Evolutionary conservation across 1,284 basidiomycete genomes (phyloP).

Genomic region (Puccinia polysora): DNA sequence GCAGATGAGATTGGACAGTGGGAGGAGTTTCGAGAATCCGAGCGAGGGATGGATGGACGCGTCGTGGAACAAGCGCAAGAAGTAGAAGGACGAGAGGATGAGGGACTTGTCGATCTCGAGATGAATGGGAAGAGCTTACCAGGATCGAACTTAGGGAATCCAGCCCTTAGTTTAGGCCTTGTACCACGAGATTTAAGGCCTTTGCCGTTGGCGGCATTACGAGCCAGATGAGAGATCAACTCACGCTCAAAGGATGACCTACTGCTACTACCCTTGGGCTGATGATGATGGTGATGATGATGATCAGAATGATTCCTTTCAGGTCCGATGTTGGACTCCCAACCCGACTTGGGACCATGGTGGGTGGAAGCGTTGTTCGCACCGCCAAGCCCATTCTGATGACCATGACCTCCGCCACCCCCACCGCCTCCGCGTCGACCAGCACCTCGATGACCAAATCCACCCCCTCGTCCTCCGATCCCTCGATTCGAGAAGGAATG

Average conservation of each 20-base stretch:
- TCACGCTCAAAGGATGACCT: constrained; percentile 16
- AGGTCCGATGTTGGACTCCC: neutral
- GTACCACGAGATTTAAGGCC: neutral
- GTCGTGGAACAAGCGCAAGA: neutral
- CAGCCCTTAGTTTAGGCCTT: neutral
- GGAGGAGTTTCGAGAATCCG: too few relatives aligned
- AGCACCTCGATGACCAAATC: neutral
- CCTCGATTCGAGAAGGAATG: constrained; percentile 2
- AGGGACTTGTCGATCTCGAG: neutral
- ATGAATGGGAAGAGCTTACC: constrained; percentile 1
- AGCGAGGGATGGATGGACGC: too few relatives aligned
- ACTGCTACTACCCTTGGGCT: neutral
- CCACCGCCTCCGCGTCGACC: constrained; percentile 4
- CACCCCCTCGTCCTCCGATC: neutral
- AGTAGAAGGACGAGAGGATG: neutral
- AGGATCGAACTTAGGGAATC: constrained; percentile 1
- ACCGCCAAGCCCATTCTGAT: neutral
- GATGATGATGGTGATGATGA: constrained; percentile 1
- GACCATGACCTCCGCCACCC: neutral
- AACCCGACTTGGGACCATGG: constrained; percentile 1
- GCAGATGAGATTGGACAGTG: too few relatives aligned
- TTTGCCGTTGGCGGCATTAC: neutral
- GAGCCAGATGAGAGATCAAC: constrained; percentile 3
- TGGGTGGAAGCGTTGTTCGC: neutral
- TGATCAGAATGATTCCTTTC: neutral